A percentile compares a stretch with the other conserved stretches of the same genome.
Evolutionary conservation across 805 yeast species (phyloP).

Genomic region (Schwanniomyces yamadae): DNA sequence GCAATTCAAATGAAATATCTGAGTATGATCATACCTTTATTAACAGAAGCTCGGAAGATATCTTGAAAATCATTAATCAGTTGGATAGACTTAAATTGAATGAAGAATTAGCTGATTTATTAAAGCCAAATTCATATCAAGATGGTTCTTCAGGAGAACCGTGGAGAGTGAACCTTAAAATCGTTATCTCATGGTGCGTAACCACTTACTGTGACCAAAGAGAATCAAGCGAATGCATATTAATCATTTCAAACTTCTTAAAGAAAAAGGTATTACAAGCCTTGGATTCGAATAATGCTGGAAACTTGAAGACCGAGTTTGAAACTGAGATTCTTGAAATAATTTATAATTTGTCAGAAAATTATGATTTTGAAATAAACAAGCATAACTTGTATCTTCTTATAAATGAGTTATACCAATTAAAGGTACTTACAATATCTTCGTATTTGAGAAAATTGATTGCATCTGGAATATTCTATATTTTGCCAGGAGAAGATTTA

Average conservation of each 20-base stretch:
- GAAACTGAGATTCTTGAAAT: constrained; percentile 43
- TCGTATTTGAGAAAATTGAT: constrained; percentile 77
- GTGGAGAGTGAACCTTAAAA: constrained; percentile 37
- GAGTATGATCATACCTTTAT: constrained; percentile 17
- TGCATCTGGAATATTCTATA: constrained; percentile 80
- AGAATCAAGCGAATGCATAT: constrained; percentile 29
- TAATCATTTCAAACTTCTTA: constrained; percentile 44
- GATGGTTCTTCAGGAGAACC: constrained; percentile 4
- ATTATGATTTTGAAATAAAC: constrained; percentile 22
- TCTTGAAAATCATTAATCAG: constrained; percentile 31
- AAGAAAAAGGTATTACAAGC: constrained; percentile 37
- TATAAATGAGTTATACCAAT: constrained; percentile 50
- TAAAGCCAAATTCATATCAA: constrained; percentile 20
- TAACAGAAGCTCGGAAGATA: constrained; percentile 27
- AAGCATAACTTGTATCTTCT: constrained; percentile 39
- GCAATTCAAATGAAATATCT: neutral
- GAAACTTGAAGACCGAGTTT: constrained; percentile 41
- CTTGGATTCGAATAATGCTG: constrained; percentile 14
- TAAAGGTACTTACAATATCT: constrained; percentile 54
- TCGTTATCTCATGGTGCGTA: constrained; percentile 40
- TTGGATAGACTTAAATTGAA: constrained; percentile 34
- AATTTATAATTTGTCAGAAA: constrained; percentile 30
- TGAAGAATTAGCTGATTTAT: constrained; percentile 27
- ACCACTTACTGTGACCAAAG: constrained; percentile 35
- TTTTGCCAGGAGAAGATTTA: constrained; percentile 36